A percentile compares a stretch with the other conserved stretches of the same genome.
Evolutionary conservation across 2,329 filamentous ascomycete genomes (phyloP).

Genomic region (Botrytis squamosa): DNA sequence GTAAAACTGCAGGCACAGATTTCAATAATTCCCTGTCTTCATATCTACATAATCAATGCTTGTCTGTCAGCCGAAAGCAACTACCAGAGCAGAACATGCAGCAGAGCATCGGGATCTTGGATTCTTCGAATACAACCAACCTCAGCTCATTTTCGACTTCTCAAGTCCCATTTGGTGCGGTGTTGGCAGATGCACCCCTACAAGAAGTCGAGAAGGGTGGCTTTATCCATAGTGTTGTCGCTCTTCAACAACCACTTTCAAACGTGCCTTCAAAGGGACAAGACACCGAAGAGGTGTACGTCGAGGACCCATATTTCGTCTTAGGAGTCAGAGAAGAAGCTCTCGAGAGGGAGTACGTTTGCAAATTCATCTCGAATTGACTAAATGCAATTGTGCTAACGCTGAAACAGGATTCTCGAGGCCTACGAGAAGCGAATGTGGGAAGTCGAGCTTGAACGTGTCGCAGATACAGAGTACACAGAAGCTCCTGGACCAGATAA

Average conservation of each 20-base stretch:
- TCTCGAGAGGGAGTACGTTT: conserved; percentile 27
- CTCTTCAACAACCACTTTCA: background rate
- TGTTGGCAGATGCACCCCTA: background rate
- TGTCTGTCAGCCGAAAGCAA: background rate
- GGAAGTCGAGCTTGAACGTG: conserved; percentile 29
- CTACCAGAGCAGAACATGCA: background rate
- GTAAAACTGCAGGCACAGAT: background rate
- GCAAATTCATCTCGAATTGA: background rate
- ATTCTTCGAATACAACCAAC: background rate
- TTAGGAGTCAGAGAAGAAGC: conserved; percentile 28
- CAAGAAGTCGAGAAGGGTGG: background rate
- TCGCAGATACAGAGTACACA: conserved; percentile 10
- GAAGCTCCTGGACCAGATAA: background rate
- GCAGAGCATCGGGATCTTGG: background rate
- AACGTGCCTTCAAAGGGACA: background rate
- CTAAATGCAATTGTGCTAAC: background rate
- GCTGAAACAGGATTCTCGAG: conserved; percentile 25
- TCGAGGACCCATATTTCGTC: conserved; percentile 33
- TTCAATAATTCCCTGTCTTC: background rate
- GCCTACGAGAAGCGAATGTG: conserved; percentile 27
- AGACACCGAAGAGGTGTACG: background rate
- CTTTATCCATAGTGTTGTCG: background rate
- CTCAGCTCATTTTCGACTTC: background rate
- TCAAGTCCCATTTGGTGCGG: background rate
- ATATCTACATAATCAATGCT: background rate